Base-by-base conservation (phyloP, 768 basidiomycete genomes). In the Rhizopogon salebrosus region DNA sequence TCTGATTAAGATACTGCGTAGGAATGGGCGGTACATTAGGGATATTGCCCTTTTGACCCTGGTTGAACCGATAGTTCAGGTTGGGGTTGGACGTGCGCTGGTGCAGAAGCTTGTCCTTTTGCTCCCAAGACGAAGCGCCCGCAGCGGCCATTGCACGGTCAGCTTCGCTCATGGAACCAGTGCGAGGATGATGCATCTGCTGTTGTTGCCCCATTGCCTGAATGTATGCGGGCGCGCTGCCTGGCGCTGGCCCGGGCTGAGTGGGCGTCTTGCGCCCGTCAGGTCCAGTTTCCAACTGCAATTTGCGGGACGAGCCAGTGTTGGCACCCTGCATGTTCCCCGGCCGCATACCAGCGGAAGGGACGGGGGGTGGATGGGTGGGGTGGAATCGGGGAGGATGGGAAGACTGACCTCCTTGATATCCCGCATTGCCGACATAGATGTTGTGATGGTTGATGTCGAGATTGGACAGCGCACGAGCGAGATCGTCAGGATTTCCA, bases 21-120 rank as follows among this genome's bases (percentile, higher is more conserved):
- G 89, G 89, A 54, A 91, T 84, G 31, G 83, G 72, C 2, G 89
- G 89, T 6, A 90, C 85, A 43, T 70, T 85, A 6, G 87, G 86
- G 26, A 87, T 70, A 26, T 63, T 61, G 46, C 63, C 62, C 39
- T 75, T 71, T 54, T 70, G 69, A 26, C 54, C 51, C 24, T 64
- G 68, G 45, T 67, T 80, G 58, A 85, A 85, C 2, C 76, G 73
- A 54, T 84, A 82, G 54, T 84, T 80, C 49, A 90, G 61, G 63
- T 82, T 92, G 14, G 86, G 77, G 65, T 85, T 90, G 37, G 88
- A 89, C 13, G 77, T 65, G 40, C 85, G 80, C 29, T 73, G 73
- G 23, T 72, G 70, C 22, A 85, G 70, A 36, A 76, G 68, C 38
- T 80, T 80, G 26, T 87, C 84, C 62, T 80, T 84, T 59, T 82